Base-by-base conservation (phyloP, 768 basidiomycete species). In the Inosperma sp. region DNA sequence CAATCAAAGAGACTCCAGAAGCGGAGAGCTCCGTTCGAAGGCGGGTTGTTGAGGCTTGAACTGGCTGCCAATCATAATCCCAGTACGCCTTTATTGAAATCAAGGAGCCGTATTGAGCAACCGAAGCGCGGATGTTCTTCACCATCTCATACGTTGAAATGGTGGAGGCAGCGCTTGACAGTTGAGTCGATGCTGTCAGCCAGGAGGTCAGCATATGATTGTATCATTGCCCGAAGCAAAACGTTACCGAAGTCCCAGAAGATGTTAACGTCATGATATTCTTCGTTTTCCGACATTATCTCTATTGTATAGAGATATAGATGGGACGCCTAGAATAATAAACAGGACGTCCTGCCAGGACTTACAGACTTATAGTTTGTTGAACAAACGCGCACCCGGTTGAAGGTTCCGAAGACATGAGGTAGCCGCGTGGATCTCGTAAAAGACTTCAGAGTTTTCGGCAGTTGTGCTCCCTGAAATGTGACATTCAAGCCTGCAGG, bases 181-280 rank as follows among this genome's bases (percentile, higher is more conserved):
- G 25, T 33, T 33, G 43, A 0, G 59, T 59, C 3, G 59, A 58
- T 45, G 59, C 65, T 66, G 47, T 16, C 9, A 57, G 40, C 21
- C 17, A n/a, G 36, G 13, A 36, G 25, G 25, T 9, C 8, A 10
- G 16, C 19, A 13, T 12, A 52, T 17, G 43, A 40, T 13, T n/a
- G 7, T 2, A 10, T 9, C 4, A 48, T 14, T 22, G 17, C 22
- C 55, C 62, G 48, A 10, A 67, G n/a, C n/a, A n/a, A n/a, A n/a
- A n/a, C n/a, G n/a, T n/a, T n/a, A n/a, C 65, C 64, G 49, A 53
- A 56, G 36, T 67, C 64, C 65, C 65, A 67, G 46, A 64, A 65
- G 3, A 67, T 48, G 7, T 17, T 51, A 17, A 60, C 53, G 22
- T 59, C 40, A 7, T 61, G 47, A 51, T 48, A 22, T 19, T 37